Percentiles rank a stretch among this genome's conserved stretches.
phyloP scores from a whole-genome alignment of 2,329 filamentous ascomycete species.

The Diaporthe amygdali region DNA sequence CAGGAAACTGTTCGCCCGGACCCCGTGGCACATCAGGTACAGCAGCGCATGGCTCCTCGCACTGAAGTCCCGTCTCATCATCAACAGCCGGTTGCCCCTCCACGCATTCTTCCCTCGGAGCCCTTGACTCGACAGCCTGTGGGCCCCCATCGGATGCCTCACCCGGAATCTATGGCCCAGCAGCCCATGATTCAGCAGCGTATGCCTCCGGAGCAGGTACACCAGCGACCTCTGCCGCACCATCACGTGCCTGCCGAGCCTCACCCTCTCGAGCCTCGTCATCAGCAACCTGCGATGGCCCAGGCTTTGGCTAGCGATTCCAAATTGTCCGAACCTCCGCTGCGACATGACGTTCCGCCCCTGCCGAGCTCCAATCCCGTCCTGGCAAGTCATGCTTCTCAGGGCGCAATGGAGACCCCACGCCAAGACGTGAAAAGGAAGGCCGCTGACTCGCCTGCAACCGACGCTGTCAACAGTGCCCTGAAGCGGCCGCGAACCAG shows the following conservation, averaged over 20 bases:
- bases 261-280: neutral
- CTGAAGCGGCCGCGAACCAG: slow-evolving; percentile 22
- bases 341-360: neutral
- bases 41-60: neutral
- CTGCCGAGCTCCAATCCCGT: neutral
- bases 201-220: neutral
- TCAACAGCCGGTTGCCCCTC: neutral
- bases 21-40: neutral
- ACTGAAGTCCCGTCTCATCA: neutral
- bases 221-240: neutral
- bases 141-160: neutral
- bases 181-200: slow-evolving; percentile 11
- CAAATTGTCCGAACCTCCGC: neutral
- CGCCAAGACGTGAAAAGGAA: slow-evolving; percentile 24
- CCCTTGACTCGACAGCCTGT: neutral
- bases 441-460: slow-evolving; percentile 1
- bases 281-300: neutral
- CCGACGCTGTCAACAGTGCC: neutral
- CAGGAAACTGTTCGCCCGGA: neutral
- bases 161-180: neutral
- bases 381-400: neutral
- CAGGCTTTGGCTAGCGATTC: neutral
- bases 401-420: neutral
- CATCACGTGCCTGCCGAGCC: neutral
- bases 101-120: slow-evolving; percentile 1